phyloP scores from a whole-genome alignment of 2,329 filamentous ascomycete species.

The Thielaviopsis musarum region DNA sequence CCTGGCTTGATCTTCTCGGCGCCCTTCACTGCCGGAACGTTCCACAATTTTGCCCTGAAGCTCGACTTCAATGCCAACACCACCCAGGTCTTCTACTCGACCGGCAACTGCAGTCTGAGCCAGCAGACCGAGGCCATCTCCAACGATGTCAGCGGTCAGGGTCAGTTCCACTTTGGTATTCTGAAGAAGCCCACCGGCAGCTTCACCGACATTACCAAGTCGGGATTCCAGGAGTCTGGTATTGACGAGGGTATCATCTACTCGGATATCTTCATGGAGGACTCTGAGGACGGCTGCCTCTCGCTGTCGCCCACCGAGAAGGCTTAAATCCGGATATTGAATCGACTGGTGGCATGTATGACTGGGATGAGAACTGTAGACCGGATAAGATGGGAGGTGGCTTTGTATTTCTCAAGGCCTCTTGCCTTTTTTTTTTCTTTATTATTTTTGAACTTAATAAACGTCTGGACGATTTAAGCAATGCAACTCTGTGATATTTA shows the following conservation, averaged over 20 bases:
- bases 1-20: conserved; percentile 33
- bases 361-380: too few species aligned
- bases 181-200: conserved; percentile 41
- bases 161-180: conserved; percentile 38
- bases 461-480: too few species aligned
- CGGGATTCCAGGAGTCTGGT: conserved; percentile 29
- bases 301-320: conserved; percentile 17
- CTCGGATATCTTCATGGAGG: conserved; percentile 35
- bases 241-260: conserved; percentile 37
- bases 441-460: too few species aligned
- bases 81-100: conserved; percentile 40
- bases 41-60: conserved; percentile 45
- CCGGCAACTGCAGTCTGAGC: conserved; percentile 26
- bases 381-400: too few species aligned
- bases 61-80: conserved; percentile 40
- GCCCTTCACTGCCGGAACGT: conserved; percentile 31
- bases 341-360: too few species aligned
- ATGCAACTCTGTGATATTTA: too few species aligned
- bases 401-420: too few species aligned
- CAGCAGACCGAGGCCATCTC: conserved; percentile 27
- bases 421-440: too few species aligned
- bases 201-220: conserved; percentile 27
- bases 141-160: conserved; percentile 22
- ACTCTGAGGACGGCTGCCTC: conserved; percentile 26
- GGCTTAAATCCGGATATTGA: conserved; percentile 2